phyloP scores from a whole-genome alignment of 1,139 yeast species.

The Taphrina confusa region DNA sequence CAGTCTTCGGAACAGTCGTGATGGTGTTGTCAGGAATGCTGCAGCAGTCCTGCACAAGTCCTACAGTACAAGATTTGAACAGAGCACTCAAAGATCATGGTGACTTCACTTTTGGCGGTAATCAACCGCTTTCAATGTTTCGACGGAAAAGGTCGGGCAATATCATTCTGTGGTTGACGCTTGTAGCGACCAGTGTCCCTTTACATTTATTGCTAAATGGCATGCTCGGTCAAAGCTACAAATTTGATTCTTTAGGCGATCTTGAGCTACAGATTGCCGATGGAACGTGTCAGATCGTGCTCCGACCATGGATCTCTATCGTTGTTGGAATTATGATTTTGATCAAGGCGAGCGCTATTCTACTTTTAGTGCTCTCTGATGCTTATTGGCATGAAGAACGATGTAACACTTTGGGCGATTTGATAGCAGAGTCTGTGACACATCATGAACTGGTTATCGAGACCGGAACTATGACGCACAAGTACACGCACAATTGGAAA shows the following conservation, averaged over 20 bases:
- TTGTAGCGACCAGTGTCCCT: conserved; percentile 12
- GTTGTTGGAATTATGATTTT: conserved; percentile 4
- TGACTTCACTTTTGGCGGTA: not conserved
- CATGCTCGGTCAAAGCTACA: not conserved
- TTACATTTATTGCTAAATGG: conserved; percentile 15
- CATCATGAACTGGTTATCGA: not conserved
- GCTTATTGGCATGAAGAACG: conserved; percentile 1
- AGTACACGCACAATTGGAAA: not conserved
- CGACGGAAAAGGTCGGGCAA: conserved; percentile 1
- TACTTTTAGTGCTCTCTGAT: not conserved
- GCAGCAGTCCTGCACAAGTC: conserved; percentile 14
- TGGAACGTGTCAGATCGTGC: conserved; percentile 4
- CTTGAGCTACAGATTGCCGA: conserved; percentile 4
- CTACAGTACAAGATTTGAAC: not conserved
- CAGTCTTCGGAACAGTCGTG: conserved; percentile 14
- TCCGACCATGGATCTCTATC: conserved; percentile 12
- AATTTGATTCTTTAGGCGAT: conserved; percentile 2
- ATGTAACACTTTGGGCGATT: conserved; percentile 10
- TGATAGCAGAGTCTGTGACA: not conserved
- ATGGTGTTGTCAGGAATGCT: conserved; percentile 6
- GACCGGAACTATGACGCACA: not conserved
- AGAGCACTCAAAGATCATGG: conserved; percentile 5
- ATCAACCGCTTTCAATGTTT: conserved; percentile 8
- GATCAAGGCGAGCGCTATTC: conserved; percentile 5
- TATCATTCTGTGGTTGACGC: conserved; percentile 15